These are phyloP conservation scores for Xerocomellus amylosporus DNA, from an alignment of 768 basidiomycete species.

Conservation along the genomic window DNA sequence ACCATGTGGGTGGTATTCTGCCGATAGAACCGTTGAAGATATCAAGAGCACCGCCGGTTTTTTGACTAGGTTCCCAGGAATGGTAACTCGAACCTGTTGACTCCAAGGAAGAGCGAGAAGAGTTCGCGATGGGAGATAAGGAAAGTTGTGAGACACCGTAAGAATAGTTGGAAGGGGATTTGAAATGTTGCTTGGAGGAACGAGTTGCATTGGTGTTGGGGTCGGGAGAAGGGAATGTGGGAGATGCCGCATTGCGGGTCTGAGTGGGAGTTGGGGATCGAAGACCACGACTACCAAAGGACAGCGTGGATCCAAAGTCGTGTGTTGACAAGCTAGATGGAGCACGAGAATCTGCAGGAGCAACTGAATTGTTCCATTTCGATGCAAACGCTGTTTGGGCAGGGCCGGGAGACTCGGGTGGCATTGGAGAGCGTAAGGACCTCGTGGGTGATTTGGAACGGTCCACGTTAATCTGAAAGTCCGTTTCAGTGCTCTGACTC, in stretches of 20 bases:
- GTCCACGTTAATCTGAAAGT: conserved; percentile 25
- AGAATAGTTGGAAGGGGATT: conserved; percentile 50
- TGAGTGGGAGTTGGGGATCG: conserved; percentile 73
- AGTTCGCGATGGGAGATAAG: conserved; percentile 69
- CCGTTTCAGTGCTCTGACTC: conserved; percentile 49
- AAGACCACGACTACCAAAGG: conserved; percentile 38
- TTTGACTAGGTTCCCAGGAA: conserved; percentile 64
- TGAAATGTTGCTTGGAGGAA: conserved; percentile 52
- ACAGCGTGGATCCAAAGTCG: conserved; percentile 48
- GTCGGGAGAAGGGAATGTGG: conserved; percentile 34
- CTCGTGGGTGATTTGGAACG: conserved; percentile 45
- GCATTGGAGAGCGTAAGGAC: conserved; percentile 52
- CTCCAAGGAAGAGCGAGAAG: conserved; percentile 76
- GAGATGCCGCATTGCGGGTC: conserved; percentile 52
- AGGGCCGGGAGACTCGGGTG: conserved; percentile 58
- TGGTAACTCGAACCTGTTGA: conserved; percentile 86
- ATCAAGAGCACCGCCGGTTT: conserved; percentile 49
- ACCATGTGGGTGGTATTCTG: conserved; percentile 56
- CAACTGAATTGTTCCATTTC: conserved; percentile 31
- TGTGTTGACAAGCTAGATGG: conserved; percentile 48
- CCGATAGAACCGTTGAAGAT: conserved; percentile 52
- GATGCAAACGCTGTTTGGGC: conserved; percentile 28
- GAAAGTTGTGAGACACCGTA: conserved; percentile 54
- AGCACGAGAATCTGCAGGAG: conserved; percentile 39
- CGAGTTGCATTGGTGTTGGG: conserved; percentile 43